Conservation (phyloP, 257 asterid species). For the Solanum pimpinellifolium region DNA sequence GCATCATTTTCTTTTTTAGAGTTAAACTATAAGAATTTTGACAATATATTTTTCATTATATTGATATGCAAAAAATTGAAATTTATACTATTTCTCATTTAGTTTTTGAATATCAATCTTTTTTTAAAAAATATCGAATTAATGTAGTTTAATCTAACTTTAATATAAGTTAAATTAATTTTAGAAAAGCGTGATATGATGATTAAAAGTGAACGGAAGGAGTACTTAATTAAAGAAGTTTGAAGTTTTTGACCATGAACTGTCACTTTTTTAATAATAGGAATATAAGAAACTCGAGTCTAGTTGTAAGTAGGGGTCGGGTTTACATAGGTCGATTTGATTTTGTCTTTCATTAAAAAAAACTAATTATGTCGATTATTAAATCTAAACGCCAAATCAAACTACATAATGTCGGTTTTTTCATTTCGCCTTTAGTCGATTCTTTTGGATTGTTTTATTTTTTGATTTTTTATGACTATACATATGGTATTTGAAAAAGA, state of each 20-base stretch:
- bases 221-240: neutral
- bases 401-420: no score
- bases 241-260: neutral
- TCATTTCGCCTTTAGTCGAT: no score
- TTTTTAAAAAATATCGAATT: no score
- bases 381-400: no score
- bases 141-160: no score
- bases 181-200: accelerated
- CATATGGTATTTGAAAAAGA: no score
- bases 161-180: no score
- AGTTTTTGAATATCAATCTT: neutral
- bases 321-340: no score
- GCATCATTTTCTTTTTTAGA: neutral
- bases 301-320: neutral
- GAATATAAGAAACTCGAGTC: neutral
- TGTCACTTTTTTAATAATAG: neutral
- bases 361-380: no score
- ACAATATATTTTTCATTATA: neutral
- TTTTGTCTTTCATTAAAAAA: no score
- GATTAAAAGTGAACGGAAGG: neutral
- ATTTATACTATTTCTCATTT: neutral
- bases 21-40: neutral
- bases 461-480: no score
- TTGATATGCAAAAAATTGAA: neutral
- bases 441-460: no score